phyloP scores from a whole-genome alignment of 495 filamentous ascomycete genomes.

The Neurospora sp. region DNA sequence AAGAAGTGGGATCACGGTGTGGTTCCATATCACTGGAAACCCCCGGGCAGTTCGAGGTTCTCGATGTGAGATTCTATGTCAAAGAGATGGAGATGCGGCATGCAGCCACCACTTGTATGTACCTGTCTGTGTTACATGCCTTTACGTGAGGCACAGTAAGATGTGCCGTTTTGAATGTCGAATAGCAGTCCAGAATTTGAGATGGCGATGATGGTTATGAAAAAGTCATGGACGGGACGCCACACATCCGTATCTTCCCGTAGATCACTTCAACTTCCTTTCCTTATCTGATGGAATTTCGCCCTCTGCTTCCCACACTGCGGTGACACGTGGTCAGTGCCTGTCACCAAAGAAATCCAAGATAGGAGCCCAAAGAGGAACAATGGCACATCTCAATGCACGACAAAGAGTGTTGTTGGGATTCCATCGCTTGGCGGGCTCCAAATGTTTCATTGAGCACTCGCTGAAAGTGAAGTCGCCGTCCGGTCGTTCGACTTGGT shows the following conservation, averaged over 20 bases:
- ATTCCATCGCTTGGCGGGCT: background rate
- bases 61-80: background rate
- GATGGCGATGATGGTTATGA: background rate
- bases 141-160: background rate
- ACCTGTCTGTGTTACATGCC: background rate
- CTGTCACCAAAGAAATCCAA: background rate
- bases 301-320: background rate
- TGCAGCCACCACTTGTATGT: background rate
- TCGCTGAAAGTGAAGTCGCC: background rate
- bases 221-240: background rate
- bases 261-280: background rate
- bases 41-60: background rate
- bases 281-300: background rate
- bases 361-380: background rate
- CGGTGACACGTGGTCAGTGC: background rate
- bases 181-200: background rate
- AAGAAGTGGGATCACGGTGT: background rate
- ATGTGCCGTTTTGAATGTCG: background rate
- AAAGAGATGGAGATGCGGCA: background rate
- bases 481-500: background rate
- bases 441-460: background rate
- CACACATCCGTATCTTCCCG: background rate
- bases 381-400: background rate
- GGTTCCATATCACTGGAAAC: background rate
- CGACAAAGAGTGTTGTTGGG: background rate